These are phyloP conservation scores for Baorangia bicolor DNA, from an alignment of 768 basidiomycete species.

Conservation along the genomic window DNA sequence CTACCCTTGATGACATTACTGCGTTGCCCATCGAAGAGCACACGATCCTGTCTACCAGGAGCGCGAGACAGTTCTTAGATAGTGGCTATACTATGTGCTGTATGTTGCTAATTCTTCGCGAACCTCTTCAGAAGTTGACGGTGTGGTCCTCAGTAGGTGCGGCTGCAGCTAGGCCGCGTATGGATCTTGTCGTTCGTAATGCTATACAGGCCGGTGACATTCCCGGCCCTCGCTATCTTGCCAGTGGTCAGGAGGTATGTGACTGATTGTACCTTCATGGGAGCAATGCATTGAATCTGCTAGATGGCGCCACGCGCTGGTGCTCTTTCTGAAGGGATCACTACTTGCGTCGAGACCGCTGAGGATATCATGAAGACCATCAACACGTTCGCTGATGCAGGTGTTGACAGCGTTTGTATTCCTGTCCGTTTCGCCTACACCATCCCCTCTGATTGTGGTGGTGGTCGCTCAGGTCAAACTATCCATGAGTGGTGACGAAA, in stretches of 20 bases:
- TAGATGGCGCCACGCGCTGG: conserved; percentile 34
- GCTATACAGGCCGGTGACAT: conserved; percentile 36
- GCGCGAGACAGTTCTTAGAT: conserved; percentile 35
- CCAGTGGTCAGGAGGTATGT: conserved; percentile 35
- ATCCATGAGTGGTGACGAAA: conserved; percentile 39
- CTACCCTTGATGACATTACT: conserved; percentile 31
- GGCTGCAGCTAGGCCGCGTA: conserved; percentile 33
- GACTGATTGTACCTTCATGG: neutral
- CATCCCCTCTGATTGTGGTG: neutral
- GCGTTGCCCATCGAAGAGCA: conserved; percentile 34
- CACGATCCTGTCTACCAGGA: conserved; percentile 28
- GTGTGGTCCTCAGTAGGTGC: conserved; percentile 29
- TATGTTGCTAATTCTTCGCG: conserved; percentile 1
- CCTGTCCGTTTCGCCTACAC: neutral
- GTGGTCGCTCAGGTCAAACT: conserved; percentile 29
- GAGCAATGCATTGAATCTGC: neutral
- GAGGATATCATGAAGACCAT: conserved; percentile 31
- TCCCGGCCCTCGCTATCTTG: conserved; percentile 37
- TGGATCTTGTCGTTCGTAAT: conserved; percentile 35
- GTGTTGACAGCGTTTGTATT: conserved; percentile 21
- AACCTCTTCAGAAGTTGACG: neutral
- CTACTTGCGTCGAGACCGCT: conserved; percentile 28
- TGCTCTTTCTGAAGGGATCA: conserved; percentile 33
- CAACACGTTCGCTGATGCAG: conserved; percentile 25
- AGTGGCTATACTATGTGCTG: conserved; percentile 40